These are phyloP conservation scores for Trichocomaceae sp. DNA, from an alignment of 2,329 filamentous ascomycete species.

Conservation along the genomic window DNA sequence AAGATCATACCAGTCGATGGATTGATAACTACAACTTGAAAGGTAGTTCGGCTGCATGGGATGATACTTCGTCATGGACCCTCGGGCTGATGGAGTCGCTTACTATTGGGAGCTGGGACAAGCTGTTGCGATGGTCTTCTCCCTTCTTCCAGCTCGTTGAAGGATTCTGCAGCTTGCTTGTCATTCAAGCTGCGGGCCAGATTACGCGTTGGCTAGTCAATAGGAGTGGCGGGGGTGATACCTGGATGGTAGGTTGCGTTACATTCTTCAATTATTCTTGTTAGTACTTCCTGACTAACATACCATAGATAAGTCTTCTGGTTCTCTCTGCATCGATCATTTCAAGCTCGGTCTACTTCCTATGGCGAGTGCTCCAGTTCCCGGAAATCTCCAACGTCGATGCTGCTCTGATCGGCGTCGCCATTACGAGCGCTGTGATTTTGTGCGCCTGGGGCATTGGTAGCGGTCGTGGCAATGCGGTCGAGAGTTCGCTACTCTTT, in stretches of 20 bases:
- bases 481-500: constrained; percentile 91
- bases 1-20: constrained; percentile 51
- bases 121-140: constrained; percentile 77
- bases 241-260: constrained; percentile 74
- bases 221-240: constrained; percentile 77
- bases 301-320: constrained; percentile 69
- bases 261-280: not conserved
- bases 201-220: constrained; percentile 95
- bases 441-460: constrained; percentile 90
- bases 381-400: constrained; percentile 89
- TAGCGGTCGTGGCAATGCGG: constrained; percentile 86
- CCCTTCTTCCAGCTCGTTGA: constrained; percentile 92
- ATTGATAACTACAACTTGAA: constrained; percentile 58
- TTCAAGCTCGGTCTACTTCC: constrained; percentile 88
- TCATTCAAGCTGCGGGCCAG: constrained; percentile 91
- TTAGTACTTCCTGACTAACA: constrained; percentile 14
- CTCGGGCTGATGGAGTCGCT: constrained; percentile 78
- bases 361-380: constrained; percentile 91
- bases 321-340: constrained; percentile 86
- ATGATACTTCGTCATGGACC: constrained; percentile 69
- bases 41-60: constrained; percentile 25
- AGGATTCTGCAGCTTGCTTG: constrained; percentile 91
- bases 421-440: constrained; percentile 87
- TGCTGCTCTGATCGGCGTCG: constrained; percentile 83
- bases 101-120: constrained; percentile 83